phyloP scores from a whole-genome alignment of 305 asterid species.

The Withania somnifera region DNA sequence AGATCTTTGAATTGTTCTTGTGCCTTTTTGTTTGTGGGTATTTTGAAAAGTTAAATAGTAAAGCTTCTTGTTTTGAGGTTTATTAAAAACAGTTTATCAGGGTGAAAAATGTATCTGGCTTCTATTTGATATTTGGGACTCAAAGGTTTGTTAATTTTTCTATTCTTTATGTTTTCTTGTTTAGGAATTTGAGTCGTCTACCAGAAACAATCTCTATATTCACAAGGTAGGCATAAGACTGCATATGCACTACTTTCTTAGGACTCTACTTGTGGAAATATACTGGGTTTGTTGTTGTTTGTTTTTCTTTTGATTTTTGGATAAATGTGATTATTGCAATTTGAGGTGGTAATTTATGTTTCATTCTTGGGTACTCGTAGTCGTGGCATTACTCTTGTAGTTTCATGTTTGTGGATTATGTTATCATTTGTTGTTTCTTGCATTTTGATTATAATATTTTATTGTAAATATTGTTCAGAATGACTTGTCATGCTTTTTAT shows the following conservation, averaged over 20 bases:
- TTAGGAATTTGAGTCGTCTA: background rate
- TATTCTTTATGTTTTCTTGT: background rate
- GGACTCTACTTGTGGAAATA: background rate
- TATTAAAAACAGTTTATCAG: background rate
- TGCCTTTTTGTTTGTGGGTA: background rate
- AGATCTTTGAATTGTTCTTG: background rate
- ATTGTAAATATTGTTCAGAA: too few species aligned
- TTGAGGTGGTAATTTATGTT: background rate
- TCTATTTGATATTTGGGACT: background rate
- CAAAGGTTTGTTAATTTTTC: background rate
- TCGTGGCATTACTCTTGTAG: too few species aligned
- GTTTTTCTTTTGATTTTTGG: background rate
- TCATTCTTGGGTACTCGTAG: background rate
- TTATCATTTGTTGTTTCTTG: too few species aligned
- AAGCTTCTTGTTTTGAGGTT: background rate
- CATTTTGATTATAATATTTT: too few species aligned
- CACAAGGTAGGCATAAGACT: background rate
- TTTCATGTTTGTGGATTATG: too few species aligned
- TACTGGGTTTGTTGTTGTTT: background rate
- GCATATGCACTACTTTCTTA: background rate
- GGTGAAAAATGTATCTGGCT: background rate
- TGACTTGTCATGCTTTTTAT: too few species aligned
- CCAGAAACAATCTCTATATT: background rate
- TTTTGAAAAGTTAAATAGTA: background rate
- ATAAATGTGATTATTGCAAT: background rate